Evolutionary conservation across 176 grass and related monocot species (phyloP).

Genomic region (Olyra latifolia): DNA sequence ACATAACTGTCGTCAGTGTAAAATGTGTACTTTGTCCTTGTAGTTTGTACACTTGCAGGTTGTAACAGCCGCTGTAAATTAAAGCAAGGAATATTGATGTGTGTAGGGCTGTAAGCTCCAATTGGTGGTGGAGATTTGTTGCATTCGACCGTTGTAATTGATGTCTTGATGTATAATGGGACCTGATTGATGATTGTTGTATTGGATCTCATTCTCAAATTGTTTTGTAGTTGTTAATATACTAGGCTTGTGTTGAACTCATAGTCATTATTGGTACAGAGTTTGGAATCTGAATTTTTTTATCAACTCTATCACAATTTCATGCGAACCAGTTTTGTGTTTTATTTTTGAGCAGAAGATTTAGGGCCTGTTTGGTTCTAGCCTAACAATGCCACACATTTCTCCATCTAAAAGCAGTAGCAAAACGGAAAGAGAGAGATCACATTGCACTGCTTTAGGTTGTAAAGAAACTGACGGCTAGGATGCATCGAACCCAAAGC

Average conservation of each 20-base stretch:
- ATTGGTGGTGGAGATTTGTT: neutral
- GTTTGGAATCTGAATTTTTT: no score
- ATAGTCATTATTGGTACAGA: neutral
- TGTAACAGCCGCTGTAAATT: neutral
- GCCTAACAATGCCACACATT: no score
- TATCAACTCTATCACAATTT: no score
- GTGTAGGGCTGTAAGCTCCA: neutral
- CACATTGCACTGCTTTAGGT: no score
- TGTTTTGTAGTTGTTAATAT: neutral
- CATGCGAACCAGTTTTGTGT: no score
- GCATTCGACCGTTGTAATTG: neutral
- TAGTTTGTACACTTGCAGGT: neutral
- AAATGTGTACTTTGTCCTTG: neutral
- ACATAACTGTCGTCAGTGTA: neutral
- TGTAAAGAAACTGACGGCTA: neutral
- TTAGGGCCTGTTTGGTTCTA: no score
- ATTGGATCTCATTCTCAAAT: neutral
- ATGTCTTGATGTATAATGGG: neutral
- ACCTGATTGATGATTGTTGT: neutral
- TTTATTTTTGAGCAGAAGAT: no score
- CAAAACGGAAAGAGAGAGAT: no score
- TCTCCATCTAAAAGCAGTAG: neutral
- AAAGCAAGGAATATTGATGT: neutral
- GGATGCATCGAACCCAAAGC: neutral
- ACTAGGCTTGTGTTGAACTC: neutral